These are phyloP conservation scores for Russula sp. DNA, from an alignment of 768 basidiomycete species.

Conservation along the genomic window DNA sequence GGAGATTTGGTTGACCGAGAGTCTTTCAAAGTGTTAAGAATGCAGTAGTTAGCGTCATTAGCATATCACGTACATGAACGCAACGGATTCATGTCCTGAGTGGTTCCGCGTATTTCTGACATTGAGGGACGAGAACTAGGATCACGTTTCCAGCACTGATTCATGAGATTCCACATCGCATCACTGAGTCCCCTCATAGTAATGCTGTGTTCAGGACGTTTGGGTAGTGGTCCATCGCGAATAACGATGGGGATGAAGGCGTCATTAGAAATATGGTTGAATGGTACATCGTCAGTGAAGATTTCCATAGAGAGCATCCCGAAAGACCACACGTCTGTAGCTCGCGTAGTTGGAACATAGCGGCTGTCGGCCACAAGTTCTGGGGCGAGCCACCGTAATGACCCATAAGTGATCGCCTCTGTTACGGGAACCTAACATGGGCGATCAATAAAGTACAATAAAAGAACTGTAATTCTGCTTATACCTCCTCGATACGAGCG, in stretches of 20 bases:
- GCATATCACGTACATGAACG: conserved; percentile 5
- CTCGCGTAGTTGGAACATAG: conserved; percentile 21
- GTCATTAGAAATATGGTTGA: conserved; percentile 28
- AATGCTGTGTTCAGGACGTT: conserved; percentile 30
- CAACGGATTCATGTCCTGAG: conserved; percentile 11
- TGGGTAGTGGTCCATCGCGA: conserved; percentile 32
- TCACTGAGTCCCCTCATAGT: conserved; percentile 31
- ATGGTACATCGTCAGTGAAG: conserved; percentile 38
- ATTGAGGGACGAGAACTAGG: conserved; percentile 37
- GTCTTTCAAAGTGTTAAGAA: not conserved
- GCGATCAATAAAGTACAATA: not conserved
- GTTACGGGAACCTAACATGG: not conserved
- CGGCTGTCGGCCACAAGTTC: conserved; percentile 8
- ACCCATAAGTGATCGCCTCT: not conserved
- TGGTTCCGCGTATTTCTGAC: conserved; percentile 26
- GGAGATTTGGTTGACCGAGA: not conserved
- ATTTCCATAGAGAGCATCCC: conserved; percentile 43
- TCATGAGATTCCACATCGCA: conserved; percentile 38
- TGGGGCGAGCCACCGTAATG: conserved; percentile 16
- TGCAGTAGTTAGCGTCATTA: not conserved
- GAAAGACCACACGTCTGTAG: conserved; percentile 45
- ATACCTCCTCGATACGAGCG: conserved; percentile 17
- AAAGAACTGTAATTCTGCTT: not conserved
- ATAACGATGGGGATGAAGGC: conserved; percentile 32
- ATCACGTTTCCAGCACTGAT: conserved; percentile 37